Evolutionary conservation across 352 stramenopile genomes (phyloP).

Genomic region (Elongisporangium undulatum): DNA sequence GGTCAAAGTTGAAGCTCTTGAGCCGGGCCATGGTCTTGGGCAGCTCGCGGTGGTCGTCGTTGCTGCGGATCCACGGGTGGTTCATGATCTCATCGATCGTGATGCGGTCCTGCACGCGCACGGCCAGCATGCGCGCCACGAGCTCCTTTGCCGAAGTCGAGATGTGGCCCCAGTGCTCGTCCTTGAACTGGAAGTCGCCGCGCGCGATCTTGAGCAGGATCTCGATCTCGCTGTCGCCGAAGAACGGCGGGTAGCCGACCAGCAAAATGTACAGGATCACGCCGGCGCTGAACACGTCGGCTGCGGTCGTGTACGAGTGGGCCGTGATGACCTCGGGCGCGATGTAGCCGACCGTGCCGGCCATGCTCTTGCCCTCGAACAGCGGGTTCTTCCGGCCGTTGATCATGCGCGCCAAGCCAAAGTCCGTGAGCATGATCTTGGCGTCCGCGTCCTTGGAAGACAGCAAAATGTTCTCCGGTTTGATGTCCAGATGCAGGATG

Average conservation of each 20-base stretch:
- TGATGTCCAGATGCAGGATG: conserved; percentile 78
- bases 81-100: conserved; percentile 52
- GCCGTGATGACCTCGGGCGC: conserved; percentile 68
- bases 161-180: conserved; percentile 56
- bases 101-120: conserved; percentile 71
- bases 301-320: conserved; percentile 58
- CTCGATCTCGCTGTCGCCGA: conserved; percentile 66
- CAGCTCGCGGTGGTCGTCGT: conserved; percentile 26
- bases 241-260: conserved; percentile 75
- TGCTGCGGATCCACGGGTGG: conserved; percentile 55
- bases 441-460: conserved; percentile 37
- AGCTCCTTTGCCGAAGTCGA: conserved; percentile 59
- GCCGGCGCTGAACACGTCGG: conserved; percentile 77
- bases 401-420: conserved; percentile 71
- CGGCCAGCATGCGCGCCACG: conserved; percentile 65
- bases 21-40: conserved; percentile 40
- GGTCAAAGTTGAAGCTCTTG: conserved; percentile 75
- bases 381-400: conserved; percentile 66
- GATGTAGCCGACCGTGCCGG: conserved; percentile 77
- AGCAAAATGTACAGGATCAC: conserved; percentile 80
- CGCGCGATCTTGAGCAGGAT: conserved; percentile 76
- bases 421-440: conserved; percentile 77
- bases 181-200: conserved; percentile 66
- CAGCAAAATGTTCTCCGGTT: conserved; percentile 80
- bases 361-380: conserved; percentile 57